Conservation (phyloP, 352 stramenopile species). For the Phytophthora hibernalis region DNA sequence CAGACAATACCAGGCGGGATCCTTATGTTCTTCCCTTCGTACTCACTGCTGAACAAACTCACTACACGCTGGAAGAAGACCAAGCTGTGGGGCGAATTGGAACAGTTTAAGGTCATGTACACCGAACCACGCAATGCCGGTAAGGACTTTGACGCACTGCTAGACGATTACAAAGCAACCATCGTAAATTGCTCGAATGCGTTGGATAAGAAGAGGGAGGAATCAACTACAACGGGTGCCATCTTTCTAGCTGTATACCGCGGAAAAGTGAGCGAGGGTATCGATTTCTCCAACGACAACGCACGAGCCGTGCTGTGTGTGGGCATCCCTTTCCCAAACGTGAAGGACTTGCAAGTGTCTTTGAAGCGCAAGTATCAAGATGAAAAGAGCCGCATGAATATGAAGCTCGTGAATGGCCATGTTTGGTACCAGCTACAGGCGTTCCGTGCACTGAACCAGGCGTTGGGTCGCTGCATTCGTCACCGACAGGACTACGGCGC, state of each 20-base stretch:
- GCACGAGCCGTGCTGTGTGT: conserved; percentile 97
- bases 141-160: conserved; percentile 82
- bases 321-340: conserved; percentile 97
- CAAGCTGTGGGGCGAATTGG: conserved; percentile 65
- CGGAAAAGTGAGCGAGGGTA: conserved; percentile 98
- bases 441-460: conserved; percentile 98
- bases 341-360: conserved; percentile 92
- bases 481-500: conserved; percentile 97
- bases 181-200: conserved; percentile 16
- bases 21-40: conserved; percentile 90
- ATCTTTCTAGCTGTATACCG: conserved; percentile 98
- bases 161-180: conserved; percentile 76
- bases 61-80: conserved; percentile 72
- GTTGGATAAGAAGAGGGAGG: conserved; percentile 7
- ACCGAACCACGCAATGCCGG: conserved; percentile 74
- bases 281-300: conserved; percentile 98
- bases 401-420: conserved; percentile 71
- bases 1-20: conserved; percentile 77
- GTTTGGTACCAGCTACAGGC: conserved; percentile 98
- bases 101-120: conserved; percentile 70
- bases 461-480: conserved; percentile 97
- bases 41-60: conserved; percentile 82
- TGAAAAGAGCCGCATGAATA: conserved; percentile 67
- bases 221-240: conserved; percentile 67
- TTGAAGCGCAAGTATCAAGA: conserved; percentile 88